Base-by-base conservation (phyloP, 2,329 filamentous ascomycete species). In the Fusarium floridanum region DNA sequence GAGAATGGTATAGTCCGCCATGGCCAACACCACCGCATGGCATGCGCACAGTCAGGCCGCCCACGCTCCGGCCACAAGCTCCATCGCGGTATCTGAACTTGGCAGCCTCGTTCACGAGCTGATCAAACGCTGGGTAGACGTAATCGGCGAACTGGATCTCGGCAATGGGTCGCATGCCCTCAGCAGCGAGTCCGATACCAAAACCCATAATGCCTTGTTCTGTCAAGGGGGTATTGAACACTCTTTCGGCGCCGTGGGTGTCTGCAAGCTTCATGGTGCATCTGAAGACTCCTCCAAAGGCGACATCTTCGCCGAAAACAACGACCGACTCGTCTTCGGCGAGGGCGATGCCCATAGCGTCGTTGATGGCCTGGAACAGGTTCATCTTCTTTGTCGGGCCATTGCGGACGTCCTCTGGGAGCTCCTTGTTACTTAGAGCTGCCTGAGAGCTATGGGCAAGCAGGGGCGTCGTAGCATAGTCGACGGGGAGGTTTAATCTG, bases 101-200 rank as follows among this genome's bases (percentile, higher is more conserved):
- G 70, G 95, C 94, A 0, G 94, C 95, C 84, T 98, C 95, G 79
- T 98, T 98, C 80, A 98, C 95, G 36, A 98, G 89, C 85, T 98
- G 95, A 80, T 98, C 95, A 79, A 97, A 98, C 0, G 95, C 95
- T 4, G 95, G 95, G 81, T 92, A 98, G 64, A 98, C 92, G 81
- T 98, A 98, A 81, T 98, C 95, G 68, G 95, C 95, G 80, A 98
- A 98, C 82, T 98, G 95, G 65, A 98, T 95, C 85, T 99, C 97
- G 1, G 96, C 96, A 27, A 98, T 90, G 0, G 97, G 95, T 67
- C 93, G 93, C 93, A 98, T 95, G 27, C 96, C 96, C 85, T 98
- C 93, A 8, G 94, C 94, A 0, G 96, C 95, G 39, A 92, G 91
- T 3, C 97, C 97, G 76, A 98, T 95, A 12, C 93, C 97, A 80